Base-by-base conservation (phyloP, 1,284 basidiomycete genomes). In the Cutaneotrichosporon sp. region DNA sequence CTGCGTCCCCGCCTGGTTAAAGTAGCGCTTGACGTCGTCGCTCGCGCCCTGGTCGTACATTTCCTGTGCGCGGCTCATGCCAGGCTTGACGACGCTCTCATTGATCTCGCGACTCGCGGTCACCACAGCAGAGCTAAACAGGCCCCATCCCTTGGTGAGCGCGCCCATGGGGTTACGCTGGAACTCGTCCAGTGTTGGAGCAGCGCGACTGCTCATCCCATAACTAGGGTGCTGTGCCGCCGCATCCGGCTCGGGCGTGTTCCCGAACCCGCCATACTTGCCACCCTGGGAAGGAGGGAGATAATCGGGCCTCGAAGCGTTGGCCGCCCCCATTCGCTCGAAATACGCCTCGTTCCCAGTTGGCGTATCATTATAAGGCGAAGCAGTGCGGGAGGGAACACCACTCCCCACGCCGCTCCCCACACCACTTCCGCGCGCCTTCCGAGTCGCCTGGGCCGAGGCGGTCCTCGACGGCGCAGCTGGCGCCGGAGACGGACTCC, bases 201-300 rank as follows among this genome's bases (percentile, higher is more conserved):
- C 76, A 30, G 73, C 68, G 59, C 77, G 80, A 16, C 72, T 74
- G 1, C 75, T 77, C 21, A 79, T 66, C 6, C 70, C 69, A 65
- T 72, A 78, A 22, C 72, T 70, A 18, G 80, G 77, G 64, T 79
- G 78, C 21, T 59, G 16, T 30, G 58, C n/a, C 9, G 49, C 38
- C 59, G 21, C 31, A 61, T 67, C 59, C 8, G 70, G 70, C 16
- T 68, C 65, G 14, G 76, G 77, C 5, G 76, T 69, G 3, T 75
- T 77, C 21, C 80, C 80, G 59, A 81, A 81, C 1, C 80, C 80
- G 14, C 65, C 67, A 64, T 81, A 81, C 65, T 70, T 70, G 7
- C 80, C 79, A 5, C 80, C 81, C 69, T 82, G 80, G 31, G 74
- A 76, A 4, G 81, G 81, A 16, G 78, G 79, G 0, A 82, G 69